Evolutionary conservation across 352 stramenopile species (phyloP).

Genomic region (Phytophthora pini): DNA sequence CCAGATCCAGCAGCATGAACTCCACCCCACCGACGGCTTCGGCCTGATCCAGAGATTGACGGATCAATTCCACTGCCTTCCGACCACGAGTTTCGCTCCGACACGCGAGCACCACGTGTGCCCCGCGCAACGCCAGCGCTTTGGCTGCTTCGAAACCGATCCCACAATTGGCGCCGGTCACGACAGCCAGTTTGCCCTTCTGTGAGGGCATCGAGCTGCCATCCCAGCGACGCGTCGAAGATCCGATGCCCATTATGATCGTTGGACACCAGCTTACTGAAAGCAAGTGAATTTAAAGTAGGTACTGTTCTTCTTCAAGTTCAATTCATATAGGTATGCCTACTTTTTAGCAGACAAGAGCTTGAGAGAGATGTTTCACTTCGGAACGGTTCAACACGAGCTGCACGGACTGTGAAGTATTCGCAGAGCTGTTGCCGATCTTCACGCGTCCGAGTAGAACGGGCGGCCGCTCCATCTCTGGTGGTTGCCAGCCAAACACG

Average conservation of each 20-base stretch:
- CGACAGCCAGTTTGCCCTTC: conserved; percentile 69
- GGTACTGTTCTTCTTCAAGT: conserved; percentile 5
- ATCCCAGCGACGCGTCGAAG: conserved; percentile 22
- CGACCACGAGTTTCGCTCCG: conserved; percentile 42
- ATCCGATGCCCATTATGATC: conserved; percentile 20
- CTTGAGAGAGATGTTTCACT: conserved; percentile 51
- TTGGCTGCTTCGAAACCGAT: conserved; percentile 83
- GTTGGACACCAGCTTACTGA: conserved; percentile 5
- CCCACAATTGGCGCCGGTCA: conserved; percentile 86
- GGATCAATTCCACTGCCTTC: conserved; percentile 37
- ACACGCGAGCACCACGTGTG: conserved; percentile 82
- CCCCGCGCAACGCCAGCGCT: conserved; percentile 59
- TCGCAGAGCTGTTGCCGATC: conserved; percentile 24
- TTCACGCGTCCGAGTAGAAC: conserved; percentile 70
- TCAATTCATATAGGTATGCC: conserved; percentile 25
- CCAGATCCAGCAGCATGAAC: conserved; percentile 61
- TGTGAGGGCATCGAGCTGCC: conserved; percentile 41
- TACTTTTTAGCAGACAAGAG: conserved; percentile 47
- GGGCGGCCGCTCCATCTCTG: conserved; percentile 73
- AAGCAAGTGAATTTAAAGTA: background rate
- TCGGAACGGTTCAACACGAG: conserved; percentile 58
- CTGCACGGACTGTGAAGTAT: conserved; percentile 27
- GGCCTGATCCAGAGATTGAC: conserved; percentile 9
- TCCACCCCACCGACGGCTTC: conserved; percentile 34
- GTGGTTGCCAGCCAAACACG: conserved; percentile 78